Percentiles rank a stretch among this genome's conserved stretches.
Evolutionary conservation across 768 basidiomycete species (phyloP).

Genomic region (Lactarius vividus): DNA sequence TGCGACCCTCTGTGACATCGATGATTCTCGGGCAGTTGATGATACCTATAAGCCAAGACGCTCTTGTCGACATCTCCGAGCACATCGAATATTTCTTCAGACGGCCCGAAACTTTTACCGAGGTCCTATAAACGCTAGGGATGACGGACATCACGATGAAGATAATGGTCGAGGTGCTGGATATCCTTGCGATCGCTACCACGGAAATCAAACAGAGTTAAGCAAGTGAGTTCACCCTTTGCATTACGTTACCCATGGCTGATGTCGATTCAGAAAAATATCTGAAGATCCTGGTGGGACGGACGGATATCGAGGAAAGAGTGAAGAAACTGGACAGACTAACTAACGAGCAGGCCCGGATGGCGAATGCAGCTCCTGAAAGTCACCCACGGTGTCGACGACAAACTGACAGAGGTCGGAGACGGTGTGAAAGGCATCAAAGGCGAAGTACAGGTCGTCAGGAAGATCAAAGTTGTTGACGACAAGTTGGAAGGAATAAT

Average conservation of each 20-base stretch:
- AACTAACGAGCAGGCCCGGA: neutral
- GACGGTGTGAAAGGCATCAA: neutral
- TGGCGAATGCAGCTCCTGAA: neutral
- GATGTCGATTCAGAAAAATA: neutral
- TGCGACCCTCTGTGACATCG: neutral
- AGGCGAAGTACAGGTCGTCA: neutral
- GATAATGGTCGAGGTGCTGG: slow-evolving; percentile 10
- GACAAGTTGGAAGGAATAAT: neutral
- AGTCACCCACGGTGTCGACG: neutral
- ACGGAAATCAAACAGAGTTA: neutral
- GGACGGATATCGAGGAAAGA: slow-evolving; percentile 1
- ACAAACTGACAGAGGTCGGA: neutral
- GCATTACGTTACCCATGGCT: neutral
- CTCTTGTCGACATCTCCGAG: neutral
- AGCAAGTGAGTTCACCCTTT: neutral
- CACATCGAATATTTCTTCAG: slow-evolving; percentile 4
- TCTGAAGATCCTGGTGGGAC: slow-evolving; percentile 1
- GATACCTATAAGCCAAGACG: neutral
- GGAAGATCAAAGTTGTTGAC: neutral
- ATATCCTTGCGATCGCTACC: slow-evolving; percentile 1
- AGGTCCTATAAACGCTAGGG: neutral
- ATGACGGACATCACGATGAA: slow-evolving; percentile 4
- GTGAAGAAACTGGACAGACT: slow-evolving; percentile 5
- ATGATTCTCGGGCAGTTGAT: neutral
- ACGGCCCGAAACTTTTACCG: neutral